These are phyloP conservation scores for Nemania sp. DNA, from an alignment of 2,329 filamentous ascomycete genomes.

Conservation along the genomic window DNA sequence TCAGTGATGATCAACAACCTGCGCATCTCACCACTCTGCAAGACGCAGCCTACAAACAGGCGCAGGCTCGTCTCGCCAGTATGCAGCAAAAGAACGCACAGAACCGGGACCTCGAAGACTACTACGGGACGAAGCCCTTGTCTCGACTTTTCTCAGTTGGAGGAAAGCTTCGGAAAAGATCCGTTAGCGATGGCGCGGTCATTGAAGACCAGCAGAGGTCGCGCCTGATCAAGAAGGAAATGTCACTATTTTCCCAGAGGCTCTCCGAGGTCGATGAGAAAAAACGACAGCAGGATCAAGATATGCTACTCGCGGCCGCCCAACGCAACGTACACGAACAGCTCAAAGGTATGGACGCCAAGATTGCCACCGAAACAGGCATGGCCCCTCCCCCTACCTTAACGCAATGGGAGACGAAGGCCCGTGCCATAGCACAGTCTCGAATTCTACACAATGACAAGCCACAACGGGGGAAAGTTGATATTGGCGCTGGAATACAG, in stretches of 20 bases:
- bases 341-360: conserved; percentile 80
- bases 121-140: conserved; percentile 63
- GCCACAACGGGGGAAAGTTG: conserved; percentile 57
- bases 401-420: conserved; percentile 79
- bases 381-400: conserved; percentile 69
- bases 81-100: conserved; percentile 72
- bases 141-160: conserved; percentile 54
- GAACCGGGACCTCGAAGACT: conserved; percentile 68
- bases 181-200: conserved; percentile 67
- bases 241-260: conserved; percentile 74
- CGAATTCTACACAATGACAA: conserved; percentile 64
- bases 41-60: conserved; percentile 83
- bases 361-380: conserved; percentile 75
- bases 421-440: conserved; percentile 68
- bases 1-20: conserved; percentile 50
- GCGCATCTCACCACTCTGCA: conserved; percentile 69
- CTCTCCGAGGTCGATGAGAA: conserved; percentile 70
- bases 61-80: conserved; percentile 79
- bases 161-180: conserved; percentile 62
- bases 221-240: conserved; percentile 73
- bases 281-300: conserved; percentile 76
- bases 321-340: conserved; percentile 83
- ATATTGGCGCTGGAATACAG: conserved; percentile 80
- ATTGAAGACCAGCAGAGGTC: conserved; percentile 70
- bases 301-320: conserved; percentile 74